Evolutionary conservation across 768 basidiomycete species (phyloP), one percentile per base, ranked within the genome.

Genomic region (Sutorius australiensis): DNA sequence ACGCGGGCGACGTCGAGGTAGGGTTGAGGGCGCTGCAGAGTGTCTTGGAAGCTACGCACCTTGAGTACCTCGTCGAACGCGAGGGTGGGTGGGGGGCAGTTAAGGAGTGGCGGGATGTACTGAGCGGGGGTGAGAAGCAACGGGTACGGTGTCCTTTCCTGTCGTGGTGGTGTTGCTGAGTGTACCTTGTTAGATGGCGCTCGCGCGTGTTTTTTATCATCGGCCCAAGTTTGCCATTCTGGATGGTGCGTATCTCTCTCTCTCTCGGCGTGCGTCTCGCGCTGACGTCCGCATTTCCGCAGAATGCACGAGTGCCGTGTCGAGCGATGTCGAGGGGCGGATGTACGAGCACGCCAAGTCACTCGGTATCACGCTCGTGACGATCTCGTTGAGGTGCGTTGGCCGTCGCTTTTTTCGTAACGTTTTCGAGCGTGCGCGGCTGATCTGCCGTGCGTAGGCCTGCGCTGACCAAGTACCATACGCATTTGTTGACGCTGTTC

Each of bases 51-150:
- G 82, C 82, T 56, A 94, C 87, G 11, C 90, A 90, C 70, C 68
- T 98, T 56, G 87, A 78, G 16, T 98, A 98, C 67, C 67, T 98
- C 21, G 89, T 92, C 3, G 79, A 80, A 41, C 73, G 95, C 27
- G 95, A 97, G 67, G 95, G 95, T 0, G 94, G 95, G 0, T 90
- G 92, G 84, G 77, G 76, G 54, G 87, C 92, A 27, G 73, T 87
- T 64, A 98, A 97, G 71, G 95, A 98, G 69, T 98, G 95, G 95
- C 81, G 92, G 57, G 92, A 97, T 71, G 92, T 98, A 41, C 73
- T 95, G 62, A 94, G 92, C 61, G 95, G 95, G 0, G 95, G 95
- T 0, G 95, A 98, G 80, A 98, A 97, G 72, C 95, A 98, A 70
- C 72, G 95, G 63, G 87, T 89, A 24, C 36, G 53, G 34, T 34